Evolutionary conservation across 2,329 filamentous ascomycete species (phyloP).

Genomic region (Hymenoscyphus fructigenus): DNA sequence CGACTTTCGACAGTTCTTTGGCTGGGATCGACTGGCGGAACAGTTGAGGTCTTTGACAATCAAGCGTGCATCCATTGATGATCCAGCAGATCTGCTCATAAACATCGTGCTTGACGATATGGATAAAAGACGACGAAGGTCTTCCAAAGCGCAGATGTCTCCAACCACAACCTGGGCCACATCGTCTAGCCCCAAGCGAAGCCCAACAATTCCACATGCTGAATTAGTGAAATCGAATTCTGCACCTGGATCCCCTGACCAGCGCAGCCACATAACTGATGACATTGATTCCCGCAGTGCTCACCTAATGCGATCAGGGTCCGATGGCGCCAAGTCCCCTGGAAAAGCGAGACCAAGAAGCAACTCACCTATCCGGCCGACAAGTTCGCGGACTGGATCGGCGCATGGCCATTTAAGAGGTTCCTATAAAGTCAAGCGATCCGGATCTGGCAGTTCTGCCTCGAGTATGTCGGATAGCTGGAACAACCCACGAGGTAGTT

Average conservation of each 20-base stretch:
- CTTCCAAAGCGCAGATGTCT: constrained; percentile 80
- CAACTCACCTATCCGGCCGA: constrained; percentile 76
- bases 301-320: constrained; percentile 33
- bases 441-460: constrained; percentile 89
- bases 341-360: constrained; percentile 60
- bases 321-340: constrained; percentile 33
- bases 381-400: constrained; percentile 67
- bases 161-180: constrained; percentile 70
- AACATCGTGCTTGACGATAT: constrained; percentile 96
- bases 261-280: constrained; percentile 35
- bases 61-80: constrained; percentile 83
- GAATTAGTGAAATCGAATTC: constrained; percentile 69
- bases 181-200: constrained; percentile 57
- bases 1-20: constrained; percentile 95
- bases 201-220: constrained; percentile 60
- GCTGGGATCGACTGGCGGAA: constrained; percentile 92
- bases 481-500: constrained; percentile 66
- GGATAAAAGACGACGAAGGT: constrained; percentile 84
- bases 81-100: constrained; percentile 84
- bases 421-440: constrained; percentile 74
- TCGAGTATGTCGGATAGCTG: constrained; percentile 70
- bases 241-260: constrained; percentile 48
- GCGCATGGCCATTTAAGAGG: constrained; percentile 60
- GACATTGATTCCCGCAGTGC: constrained; percentile 27
- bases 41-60: constrained; percentile 86